phyloP scores from a whole-genome alignment of 2,329 filamentous ascomycete species.

The Penicillium decumbens region DNA sequence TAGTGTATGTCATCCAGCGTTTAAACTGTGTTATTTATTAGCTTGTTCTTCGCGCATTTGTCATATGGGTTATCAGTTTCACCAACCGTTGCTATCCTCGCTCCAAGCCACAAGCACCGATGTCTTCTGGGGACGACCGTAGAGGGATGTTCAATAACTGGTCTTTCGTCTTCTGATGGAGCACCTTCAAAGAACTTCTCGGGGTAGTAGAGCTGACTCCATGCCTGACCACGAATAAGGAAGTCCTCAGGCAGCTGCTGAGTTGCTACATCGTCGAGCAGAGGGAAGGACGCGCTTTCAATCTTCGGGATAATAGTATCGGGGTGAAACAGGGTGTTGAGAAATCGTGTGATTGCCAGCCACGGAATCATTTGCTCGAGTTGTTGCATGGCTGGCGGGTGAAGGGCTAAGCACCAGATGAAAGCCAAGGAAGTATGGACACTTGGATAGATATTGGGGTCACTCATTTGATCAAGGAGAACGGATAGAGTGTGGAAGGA shows the following conservation, averaged over 20 bases:
- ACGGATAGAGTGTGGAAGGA: constrained; percentile 42
- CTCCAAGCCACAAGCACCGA: constrained; percentile 50
- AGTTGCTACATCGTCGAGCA: constrained; percentile 35
- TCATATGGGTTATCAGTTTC: not conserved
- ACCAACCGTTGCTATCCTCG: constrained; percentile 42
- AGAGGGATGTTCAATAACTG: constrained; percentile 49
- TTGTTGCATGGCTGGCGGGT: constrained; percentile 36
- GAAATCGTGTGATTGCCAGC: constrained; percentile 46
- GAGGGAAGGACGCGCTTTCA: constrained; percentile 42
- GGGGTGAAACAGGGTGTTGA: constrained; percentile 50
- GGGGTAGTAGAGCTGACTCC: constrained; percentile 49
- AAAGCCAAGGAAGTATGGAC: constrained; percentile 55
- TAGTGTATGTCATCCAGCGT: constrained; percentile 41
- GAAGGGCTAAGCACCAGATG: constrained; percentile 43
- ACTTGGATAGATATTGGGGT: constrained; percentile 52
- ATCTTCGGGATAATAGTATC: constrained; percentile 35
- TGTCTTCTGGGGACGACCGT: constrained; percentile 48
- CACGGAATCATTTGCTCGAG: constrained; percentile 49
- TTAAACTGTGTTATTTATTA: constrained; percentile 27
- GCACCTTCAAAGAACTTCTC: constrained; percentile 48
- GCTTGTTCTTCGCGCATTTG: not conserved
- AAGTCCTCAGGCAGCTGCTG: constrained; percentile 57
- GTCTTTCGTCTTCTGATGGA: constrained; percentile 52
- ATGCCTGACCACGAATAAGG: constrained; percentile 52
- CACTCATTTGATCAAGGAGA: constrained; percentile 46